These are phyloP conservation scores for Globisporangium acanthophoron DNA, from an alignment of 352 stramenopile species.

Conservation along the genomic window DNA sequence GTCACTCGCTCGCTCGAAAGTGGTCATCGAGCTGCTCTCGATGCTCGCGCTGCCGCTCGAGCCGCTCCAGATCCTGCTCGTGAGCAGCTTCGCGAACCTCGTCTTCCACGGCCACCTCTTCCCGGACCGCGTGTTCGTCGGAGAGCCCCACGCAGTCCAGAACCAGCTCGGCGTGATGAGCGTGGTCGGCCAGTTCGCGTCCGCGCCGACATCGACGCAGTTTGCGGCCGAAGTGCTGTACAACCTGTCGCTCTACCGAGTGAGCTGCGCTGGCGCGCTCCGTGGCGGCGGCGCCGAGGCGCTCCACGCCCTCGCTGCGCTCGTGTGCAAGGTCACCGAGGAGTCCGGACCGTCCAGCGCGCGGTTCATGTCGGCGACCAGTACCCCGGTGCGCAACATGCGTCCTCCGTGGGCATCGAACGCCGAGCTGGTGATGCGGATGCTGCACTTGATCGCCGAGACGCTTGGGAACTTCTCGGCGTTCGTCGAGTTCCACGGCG, in stretches of 20 bases:
- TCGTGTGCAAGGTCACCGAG: slow-evolving; percentile 41
- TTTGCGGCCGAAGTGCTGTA: slow-evolving; percentile 66
- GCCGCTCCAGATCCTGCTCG: slow-evolving; percentile 48
- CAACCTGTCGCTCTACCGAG: slow-evolving; percentile 62
- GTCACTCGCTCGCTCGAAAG: slow-evolving; percentile 27
- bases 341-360: slow-evolving; percentile 17
- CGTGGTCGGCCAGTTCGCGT: slow-evolving; percentile 51
- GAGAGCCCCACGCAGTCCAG: slow-evolving; percentile 60
- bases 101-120: slow-evolving; percentile 57
- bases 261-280: slow-evolving; percentile 42
- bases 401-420: slow-evolving; percentile 9
- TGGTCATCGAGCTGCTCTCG: slow-evolving; percentile 61
- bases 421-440: slow-evolving; percentile 13
- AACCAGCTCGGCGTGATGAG: slow-evolving; percentile 62
- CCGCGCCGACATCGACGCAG: slow-evolving; percentile 24
- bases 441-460: slow-evolving; percentile 46
- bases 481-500: slow-evolving; percentile 51
- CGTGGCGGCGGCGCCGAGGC: slow-evolving; percentile 59
- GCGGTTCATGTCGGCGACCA: slow-evolving; percentile 8
- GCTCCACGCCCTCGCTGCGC: slow-evolving; percentile 35
- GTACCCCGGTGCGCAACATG: not conserved
- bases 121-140: slow-evolving; percentile 67
- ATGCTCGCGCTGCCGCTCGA: slow-evolving; percentile 57
- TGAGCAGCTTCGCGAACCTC: slow-evolving; percentile 71
- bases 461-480: slow-evolving; percentile 68